phyloP scores from a whole-genome alignment of 1,284 basidiomycete species.

The Cerioporus squamosus region DNA sequence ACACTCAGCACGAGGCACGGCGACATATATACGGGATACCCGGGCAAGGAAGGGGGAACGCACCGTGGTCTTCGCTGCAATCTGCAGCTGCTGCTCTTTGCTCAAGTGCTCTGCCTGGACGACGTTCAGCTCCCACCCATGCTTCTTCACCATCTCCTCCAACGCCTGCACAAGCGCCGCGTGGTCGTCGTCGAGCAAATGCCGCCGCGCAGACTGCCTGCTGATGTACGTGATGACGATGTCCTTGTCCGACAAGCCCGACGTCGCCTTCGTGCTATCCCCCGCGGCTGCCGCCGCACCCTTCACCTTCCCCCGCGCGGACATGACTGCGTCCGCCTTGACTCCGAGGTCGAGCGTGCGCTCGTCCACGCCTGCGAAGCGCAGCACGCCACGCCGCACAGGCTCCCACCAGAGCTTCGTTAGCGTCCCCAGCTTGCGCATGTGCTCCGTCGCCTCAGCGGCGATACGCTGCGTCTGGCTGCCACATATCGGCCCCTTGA shows the following conservation, averaged over 20 bases:
- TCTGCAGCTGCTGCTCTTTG: conserved; percentile 72
- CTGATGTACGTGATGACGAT: conserved; percentile 79
- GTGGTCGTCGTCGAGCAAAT: conserved; percentile 65
- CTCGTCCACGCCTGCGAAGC: conserved; percentile 58
- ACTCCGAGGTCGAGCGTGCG: conserved; percentile 31
- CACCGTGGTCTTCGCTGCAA: conserved; percentile 67
- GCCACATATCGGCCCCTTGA: conserved; percentile 67
- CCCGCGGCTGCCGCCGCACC: conserved; percentile 4
- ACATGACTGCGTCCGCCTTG: conserved; percentile 25
- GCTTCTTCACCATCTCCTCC: conserved; percentile 53
- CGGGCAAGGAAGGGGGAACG: background rate
- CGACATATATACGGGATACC: background rate
- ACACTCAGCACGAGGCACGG: background rate
- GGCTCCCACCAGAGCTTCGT: conserved; percentile 72
- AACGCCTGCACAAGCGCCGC: conserved; percentile 59
- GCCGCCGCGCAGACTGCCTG: conserved; percentile 62
- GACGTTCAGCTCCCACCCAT: conserved; percentile 67
- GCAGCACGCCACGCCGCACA: conserved; percentile 60
- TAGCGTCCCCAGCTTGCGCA: conserved; percentile 41
- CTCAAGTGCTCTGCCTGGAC: conserved; percentile 68
- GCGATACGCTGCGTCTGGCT: conserved; percentile 70
- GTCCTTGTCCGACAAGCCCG: conserved; percentile 29
- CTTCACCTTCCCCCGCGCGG: conserved; percentile 7
- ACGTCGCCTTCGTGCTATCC: conserved; percentile 4
- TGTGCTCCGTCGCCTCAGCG: conserved; percentile 60